phyloP scores from a whole-genome alignment of 345 rosid species.

The Atalantia buxifolia region DNA sequence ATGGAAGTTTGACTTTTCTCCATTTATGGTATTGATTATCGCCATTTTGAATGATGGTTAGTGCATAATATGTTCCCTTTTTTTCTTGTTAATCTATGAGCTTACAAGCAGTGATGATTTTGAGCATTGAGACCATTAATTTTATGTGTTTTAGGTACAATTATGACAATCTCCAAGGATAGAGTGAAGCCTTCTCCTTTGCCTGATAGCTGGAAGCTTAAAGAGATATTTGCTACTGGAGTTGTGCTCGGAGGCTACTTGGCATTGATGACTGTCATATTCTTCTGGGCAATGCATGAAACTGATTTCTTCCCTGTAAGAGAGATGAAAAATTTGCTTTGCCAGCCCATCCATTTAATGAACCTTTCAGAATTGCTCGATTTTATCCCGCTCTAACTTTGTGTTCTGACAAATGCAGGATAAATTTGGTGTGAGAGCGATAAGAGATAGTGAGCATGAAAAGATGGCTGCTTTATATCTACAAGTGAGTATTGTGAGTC shows the following conservation, averaged over 20 bases:
- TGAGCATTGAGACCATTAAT: neutral
- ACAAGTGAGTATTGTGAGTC: constrained; percentile 98
- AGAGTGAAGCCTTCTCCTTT: constrained; percentile 92
- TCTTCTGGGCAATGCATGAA: constrained; percentile 69
- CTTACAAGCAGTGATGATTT: neutral
- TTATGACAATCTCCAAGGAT: constrained; percentile 94
- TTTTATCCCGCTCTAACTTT: neutral
- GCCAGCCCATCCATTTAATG: neutral
- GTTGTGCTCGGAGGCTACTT: constrained; percentile 76
- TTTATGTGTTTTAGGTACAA: constrained; percentile 50
- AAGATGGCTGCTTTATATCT: constrained; percentile 85
- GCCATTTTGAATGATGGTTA: constrained; percentile 90
- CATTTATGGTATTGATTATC: constrained; percentile 94
- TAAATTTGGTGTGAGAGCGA: constrained; percentile 50
- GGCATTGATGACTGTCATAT: constrained; percentile 78
- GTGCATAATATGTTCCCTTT: constrained; percentile 12
- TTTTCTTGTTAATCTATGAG: neutral
- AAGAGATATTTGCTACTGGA: constrained; percentile 91
- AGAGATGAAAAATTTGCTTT: constrained; percentile 9
- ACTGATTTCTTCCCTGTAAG: constrained; percentile 73
- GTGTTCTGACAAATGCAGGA: constrained; percentile 36
- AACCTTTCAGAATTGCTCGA: neutral
- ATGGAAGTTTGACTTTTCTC: constrained; percentile 88
- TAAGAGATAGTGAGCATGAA: constrained; percentile 38
- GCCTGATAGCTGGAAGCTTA: constrained; percentile 95